Base-by-base conservation (phyloP, 495 filamentous ascomycete species). In the Cryomyces minteri region DNA sequence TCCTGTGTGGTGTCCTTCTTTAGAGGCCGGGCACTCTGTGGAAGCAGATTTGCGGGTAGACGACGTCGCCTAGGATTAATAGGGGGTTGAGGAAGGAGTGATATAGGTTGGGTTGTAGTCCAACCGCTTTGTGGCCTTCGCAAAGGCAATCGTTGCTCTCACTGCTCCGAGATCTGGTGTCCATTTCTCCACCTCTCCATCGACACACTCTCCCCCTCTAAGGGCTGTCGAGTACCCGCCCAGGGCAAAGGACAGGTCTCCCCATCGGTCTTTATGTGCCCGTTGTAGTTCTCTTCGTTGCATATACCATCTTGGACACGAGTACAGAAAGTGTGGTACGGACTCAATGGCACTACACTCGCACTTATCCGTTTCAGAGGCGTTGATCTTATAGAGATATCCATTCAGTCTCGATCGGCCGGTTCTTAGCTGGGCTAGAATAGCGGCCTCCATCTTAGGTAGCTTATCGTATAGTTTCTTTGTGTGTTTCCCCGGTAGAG, bases 351-450 rank as follows among this genome's bases (percentile, higher is more conserved):
- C 34, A 7, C 34, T 12, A 12, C 34, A 37, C 34, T 37, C 34
- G 34, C 34, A 37, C 12, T 37, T 37, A 37, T 37, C 34, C 7
- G 34, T 7, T 37, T 37, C 34, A 7, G 34, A 7, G 1, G 49
- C 52, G 39, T 55, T 53, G 42, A 64, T 61, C 39, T 47, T 45
- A 43, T 52, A 41, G 34, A 63, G 51, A 52, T 59, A 62, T 44
- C 52, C 49, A 53, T 62, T 64, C 37, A 63, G 48, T 54, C 54
- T 56, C 48, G 58, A 48, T 52, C 58, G 59, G 49, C 61, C 59
- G 4, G 55, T 65, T 44, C 56, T 47, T 7, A 37, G 34, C 12
- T 37, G 12, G 34, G 34, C 7, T 7, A 37, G 34, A 37, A 37
- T n/a, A n/a, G 7, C n/a, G 7, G 33, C 33, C n/a, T 37, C 33